Base-by-base conservation (phyloP, 2,329 filamentous ascomycete genomes). In the Verticillium klebahnii region DNA sequence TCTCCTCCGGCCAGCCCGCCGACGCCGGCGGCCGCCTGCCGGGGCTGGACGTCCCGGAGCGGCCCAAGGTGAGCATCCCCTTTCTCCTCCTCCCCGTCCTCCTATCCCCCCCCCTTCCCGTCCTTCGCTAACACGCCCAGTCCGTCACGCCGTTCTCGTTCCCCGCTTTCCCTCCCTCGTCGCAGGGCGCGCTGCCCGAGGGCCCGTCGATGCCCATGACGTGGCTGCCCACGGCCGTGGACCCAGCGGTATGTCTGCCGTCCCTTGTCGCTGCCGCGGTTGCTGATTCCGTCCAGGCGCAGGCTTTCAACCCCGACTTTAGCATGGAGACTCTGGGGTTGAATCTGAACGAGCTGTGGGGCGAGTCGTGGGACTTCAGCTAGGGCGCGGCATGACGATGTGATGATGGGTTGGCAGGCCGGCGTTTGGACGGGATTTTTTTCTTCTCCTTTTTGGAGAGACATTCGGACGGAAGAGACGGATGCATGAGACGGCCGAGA, bases 311-410 rank as follows among this genome's bases (percentile, higher is more conserved):
- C 65, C 78, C 82, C 34, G 82, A 85, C 61, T 81, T 82, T 63
- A 84, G 78, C 66, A 77, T 85, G 58, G 82, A 84, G 67, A 72
- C 82, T 54, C 71, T 85, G 57, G 82, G 82, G 3, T 75, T 82
- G 60, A 83, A 84, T 64, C 70, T 85, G 58, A 83, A 84, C 63
- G 82, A 85, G 65, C 73, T 85, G 60, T 85, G 82, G 82, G 82
- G 80, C 50, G 81, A 82, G 65, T 76, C 75, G 60, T 80, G 77
- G 77, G 77, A 78, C 65, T 68, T 77, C 63, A 76, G 75, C 61
- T 58, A 50, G 39, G 5, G n/a, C 9, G n/a, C 3, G 4, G 40
- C 17, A 12, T n/a, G 39, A 40, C 29, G 5, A 29, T 29, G 29
- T 29, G 29, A 29, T 29, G 29, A 29, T 6, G 29, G 5, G 29